Conservation (phyloP, 1,284 basidiomycete species). For the Naganishia sp. region DNA sequence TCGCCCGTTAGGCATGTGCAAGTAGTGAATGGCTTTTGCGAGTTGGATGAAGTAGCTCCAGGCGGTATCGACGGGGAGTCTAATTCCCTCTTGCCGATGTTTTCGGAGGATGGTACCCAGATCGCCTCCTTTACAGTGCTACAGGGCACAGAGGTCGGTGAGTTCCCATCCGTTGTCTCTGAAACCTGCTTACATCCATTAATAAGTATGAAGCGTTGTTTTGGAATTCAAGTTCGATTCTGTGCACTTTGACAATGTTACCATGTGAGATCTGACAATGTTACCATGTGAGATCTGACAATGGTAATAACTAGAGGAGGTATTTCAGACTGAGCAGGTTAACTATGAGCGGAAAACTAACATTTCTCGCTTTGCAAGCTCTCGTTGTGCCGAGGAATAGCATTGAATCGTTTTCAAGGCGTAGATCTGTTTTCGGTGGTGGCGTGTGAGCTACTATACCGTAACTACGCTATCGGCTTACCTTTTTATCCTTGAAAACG, state of each 20-base stretch:
- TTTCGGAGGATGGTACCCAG: background rate
- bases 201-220: background rate
- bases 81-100: background rate
- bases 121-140: background rate
- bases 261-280: no score
- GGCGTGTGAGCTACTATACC: background rate
- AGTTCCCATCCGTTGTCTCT: background rate
- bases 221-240: background rate
- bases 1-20: background rate
- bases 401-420: background rate
- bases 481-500: background rate
- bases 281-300: no score
- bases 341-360: background rate
- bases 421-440: background rate
- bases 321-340: background rate
- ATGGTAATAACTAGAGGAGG: background rate
- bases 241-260: background rate
- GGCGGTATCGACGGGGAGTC: background rate
- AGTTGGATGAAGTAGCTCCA: slow-evolving; percentile 6
- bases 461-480: background rate
- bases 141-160: background rate
- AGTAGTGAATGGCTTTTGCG: background rate
- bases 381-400: background rate
- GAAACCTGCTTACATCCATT: background rate
- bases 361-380: background rate